phyloP scores from a whole-genome alignment of 345 rosid species.

The Clarkia xantiana region DNA sequence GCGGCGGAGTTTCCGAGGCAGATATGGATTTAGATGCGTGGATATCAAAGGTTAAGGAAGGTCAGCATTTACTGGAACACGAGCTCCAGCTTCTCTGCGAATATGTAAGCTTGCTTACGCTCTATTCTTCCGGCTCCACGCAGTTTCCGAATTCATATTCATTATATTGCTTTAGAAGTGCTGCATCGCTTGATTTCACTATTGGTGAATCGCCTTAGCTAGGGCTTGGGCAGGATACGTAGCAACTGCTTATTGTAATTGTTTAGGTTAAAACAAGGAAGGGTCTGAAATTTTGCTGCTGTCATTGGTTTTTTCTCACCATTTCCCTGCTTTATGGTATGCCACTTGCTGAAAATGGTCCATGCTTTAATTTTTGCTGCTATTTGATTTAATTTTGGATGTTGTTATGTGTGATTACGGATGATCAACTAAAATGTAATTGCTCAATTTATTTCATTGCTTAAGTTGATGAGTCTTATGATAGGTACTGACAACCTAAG shows the following conservation, averaged over 20 bases:
- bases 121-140: conserved; percentile 2
- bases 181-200: neutral
- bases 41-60: conserved; percentile 89
- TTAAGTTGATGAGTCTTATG: neutral
- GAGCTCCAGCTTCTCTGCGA: conserved; percentile 98
- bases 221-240: neutral
- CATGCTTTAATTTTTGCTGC: no score
- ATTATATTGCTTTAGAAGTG: neutral
- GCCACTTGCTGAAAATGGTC: no score
- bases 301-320: no score
- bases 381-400: no score
- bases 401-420: no score
- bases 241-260: no score
- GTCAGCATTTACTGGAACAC: conserved; percentile 80
- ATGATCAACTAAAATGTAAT: no score
- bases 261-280: no score
- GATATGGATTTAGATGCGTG: conserved; percentile 97
- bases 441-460: neutral
- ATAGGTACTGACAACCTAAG: neutral
- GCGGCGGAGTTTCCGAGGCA: neutral
- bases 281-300: no score
- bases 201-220: neutral
- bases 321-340: no score
- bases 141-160: neutral
- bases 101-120: conserved; percentile 28